Base-by-base conservation (phyloP, 495 filamentous ascomycete genomes). In the Aspergillus heteromorphus region DNA sequence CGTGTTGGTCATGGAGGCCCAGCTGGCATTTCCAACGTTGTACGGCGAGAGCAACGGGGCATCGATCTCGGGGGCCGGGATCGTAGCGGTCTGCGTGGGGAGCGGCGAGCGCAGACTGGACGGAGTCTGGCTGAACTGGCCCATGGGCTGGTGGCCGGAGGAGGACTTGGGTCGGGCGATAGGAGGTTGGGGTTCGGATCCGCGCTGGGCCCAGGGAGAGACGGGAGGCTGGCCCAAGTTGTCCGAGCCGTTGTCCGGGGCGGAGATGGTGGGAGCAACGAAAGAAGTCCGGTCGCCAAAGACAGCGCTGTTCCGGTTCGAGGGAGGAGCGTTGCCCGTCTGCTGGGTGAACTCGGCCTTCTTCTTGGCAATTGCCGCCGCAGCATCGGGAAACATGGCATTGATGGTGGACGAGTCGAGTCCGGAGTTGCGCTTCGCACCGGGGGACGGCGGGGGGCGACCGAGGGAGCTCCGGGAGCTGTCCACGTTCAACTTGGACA, bases 311-410 rank as follows among this genome's bases (percentile, higher is more conserved):
- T 97, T 97, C 36, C 95, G 86, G 72, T 95, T 95, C 29, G 93
- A 97, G 4, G 87, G 83, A 17, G 92, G 89, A 10, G 87, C 87
- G 54, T 91, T 89, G 45, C 93, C 92, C 25, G 91, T 95, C 68
- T 93, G 87, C 67, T 96, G 90, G 10, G 90, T 92, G 65, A 95
- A 97, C 71, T 96, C 91, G 48, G 91, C 92, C 76, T 96, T 96
- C 73, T 98, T 92, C 48, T 91, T 93, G 25, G 91, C 91, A 70
- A 98, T 97, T 13, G 95, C 95, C 13, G 92, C 95, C 2, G 93
- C 95, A 19, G 93, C 93, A 76, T 97, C 93, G 5, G 93, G 93
- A 67, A 98, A 98, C 93, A 98, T 97, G 59, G 90, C 90, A 73
- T 96, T 92, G 67, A 97, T 95, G n/a, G 88, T 91, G 30, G 83